Conservation (phyloP, 2,329 filamentous ascomycete species). For the Mycocentrospora acerina region DNA sequence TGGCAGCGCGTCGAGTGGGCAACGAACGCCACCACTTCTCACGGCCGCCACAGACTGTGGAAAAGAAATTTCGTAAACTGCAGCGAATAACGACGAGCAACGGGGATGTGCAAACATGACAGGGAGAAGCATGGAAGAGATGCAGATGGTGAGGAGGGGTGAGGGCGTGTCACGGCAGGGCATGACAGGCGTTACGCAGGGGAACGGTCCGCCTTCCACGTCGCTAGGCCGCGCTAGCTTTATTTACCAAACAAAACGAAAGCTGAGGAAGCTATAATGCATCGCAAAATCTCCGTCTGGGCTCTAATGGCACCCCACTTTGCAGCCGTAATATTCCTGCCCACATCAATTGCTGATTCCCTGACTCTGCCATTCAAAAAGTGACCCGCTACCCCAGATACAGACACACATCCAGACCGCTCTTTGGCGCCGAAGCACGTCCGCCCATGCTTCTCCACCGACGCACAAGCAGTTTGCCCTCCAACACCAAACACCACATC, state of each 20-base stretch:
- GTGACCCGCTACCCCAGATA: conserved; percentile 3
- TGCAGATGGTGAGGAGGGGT: no score
- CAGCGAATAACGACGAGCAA: conserved; percentile 7
- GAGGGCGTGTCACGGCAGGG: no score
- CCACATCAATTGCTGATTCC: conserved; percentile 5
- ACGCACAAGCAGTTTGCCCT: conserved; percentile 18
- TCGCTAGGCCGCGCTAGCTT: no score
- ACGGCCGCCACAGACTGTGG: background rate
- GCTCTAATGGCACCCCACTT: conserved; percentile 4
- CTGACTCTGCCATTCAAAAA: conserved; percentile 13
- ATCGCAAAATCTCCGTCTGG: conserved; percentile 10
- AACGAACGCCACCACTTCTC: background rate
- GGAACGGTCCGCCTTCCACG: no score
- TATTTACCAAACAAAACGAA: no score
- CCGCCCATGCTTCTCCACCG: conserved; percentile 30
- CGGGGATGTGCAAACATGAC: no score
- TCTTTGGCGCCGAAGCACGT: conserved; percentile 17
- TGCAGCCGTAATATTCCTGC: conserved; percentile 1
- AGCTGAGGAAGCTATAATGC: background rate
- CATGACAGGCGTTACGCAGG: no score
- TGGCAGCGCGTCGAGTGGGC: no score
- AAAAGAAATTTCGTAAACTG: no score
- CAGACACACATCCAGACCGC: conserved; percentile 4
- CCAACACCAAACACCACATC: conserved; percentile 8
- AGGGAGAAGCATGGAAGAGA: no score